Conservation (phyloP, 345 rosid species). For the Populus tremula region DNA sequence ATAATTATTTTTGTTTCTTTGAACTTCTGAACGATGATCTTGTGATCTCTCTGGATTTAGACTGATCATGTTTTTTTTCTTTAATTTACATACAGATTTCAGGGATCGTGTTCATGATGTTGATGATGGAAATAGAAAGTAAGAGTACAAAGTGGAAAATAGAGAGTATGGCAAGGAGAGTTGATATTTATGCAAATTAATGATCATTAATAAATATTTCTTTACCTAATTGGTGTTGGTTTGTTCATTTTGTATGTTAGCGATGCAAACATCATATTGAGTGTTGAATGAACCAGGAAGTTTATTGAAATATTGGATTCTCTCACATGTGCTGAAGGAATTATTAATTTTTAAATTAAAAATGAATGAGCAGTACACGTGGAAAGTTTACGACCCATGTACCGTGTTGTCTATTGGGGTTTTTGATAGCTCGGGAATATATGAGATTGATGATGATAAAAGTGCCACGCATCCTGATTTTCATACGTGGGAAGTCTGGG, state of each 20-base stretch:
- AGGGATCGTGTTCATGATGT: background rate
- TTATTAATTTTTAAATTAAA: too few relatives aligned
- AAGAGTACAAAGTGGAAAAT: background rate
- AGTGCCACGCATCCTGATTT: conserved; percentile 56
- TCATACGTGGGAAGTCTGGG: conserved; percentile 62
- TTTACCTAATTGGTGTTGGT: background rate
- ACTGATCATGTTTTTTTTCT: background rate
- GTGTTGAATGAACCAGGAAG: too few relatives aligned
- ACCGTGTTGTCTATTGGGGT: conserved; percentile 76
- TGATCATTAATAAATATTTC: background rate
- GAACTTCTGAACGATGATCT: background rate
- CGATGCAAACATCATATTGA: background rate
- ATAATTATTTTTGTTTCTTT: too few relatives aligned
- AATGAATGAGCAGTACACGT: conserved; percentile 85
- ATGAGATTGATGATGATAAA: conserved; percentile 36
- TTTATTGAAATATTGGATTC: too few relatives aligned
- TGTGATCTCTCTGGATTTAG: background rate
- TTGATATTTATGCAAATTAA: too few relatives aligned
- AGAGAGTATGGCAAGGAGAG: background rate
- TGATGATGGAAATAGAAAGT: background rate
- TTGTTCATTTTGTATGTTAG: background rate
- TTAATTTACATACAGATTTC: background rate
- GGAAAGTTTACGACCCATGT: conserved; percentile 83
- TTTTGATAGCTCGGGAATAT: conserved; percentile 62
- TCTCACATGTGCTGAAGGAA: too few relatives aligned